These are phyloP conservation scores for Yamadazyma akitaensis DNA, from an alignment of 805 yeast species.

Conservation along the genomic window DNA sequence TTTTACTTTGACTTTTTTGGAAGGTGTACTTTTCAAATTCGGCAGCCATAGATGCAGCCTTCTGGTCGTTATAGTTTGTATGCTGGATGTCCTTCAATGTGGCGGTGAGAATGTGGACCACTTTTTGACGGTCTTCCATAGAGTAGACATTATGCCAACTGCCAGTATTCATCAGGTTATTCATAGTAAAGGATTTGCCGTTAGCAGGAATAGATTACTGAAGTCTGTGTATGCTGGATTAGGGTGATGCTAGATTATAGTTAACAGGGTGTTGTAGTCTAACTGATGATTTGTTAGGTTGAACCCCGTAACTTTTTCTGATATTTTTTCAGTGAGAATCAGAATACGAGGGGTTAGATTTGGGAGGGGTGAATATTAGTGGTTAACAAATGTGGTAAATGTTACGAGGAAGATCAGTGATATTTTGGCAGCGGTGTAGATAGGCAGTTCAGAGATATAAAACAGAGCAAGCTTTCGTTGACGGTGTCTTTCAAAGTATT, in stretches of 20 bases:
- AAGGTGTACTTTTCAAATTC: conserved; percentile 69
- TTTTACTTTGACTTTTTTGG: conserved; percentile 53
- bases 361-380: background rate
- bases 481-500: no score
- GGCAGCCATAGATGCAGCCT: conserved; percentile 50
- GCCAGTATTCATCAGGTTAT: conserved; percentile 1
- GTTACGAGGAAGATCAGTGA: no score
- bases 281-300: background rate
- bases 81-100: conserved; percentile 37
- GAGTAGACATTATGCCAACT: conserved; percentile 28
- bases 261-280: background rate
- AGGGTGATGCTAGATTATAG: background rate
- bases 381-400: background rate
- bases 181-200: background rate
- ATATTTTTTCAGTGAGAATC: background rate
- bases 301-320: conserved; percentile 4
- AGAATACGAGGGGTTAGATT: background rate
- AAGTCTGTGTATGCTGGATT: no score
- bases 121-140: conserved; percentile 36
- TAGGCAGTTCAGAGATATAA: no score
- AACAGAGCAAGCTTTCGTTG: no score
- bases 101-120: conserved; percentile 35
- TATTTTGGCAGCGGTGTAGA: no score
- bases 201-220: no score
- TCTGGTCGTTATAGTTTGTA: conserved; percentile 30